Percentiles rank a stretch among this genome's conserved stretches.
Conservation (phyloP, 768 basidiomycete species). For the Pholiota conissans region DNA sequence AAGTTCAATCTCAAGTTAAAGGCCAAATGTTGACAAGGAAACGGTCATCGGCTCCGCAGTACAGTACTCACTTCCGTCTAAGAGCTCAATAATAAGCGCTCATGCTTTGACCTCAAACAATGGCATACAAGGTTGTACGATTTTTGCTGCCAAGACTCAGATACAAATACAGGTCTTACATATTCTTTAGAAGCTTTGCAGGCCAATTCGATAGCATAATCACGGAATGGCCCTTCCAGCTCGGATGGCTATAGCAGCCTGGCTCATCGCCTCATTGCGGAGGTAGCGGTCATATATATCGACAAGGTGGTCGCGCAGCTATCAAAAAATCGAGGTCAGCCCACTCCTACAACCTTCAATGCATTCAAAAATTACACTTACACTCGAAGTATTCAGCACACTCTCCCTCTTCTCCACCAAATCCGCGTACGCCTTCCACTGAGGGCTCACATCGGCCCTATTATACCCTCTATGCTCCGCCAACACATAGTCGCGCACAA, state of each 20-base stretch:
- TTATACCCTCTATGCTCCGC: conserved; percentile 49
- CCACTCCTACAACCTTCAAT: neutral
- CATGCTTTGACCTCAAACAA: too few species aligned
- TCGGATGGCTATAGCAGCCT: conserved; percentile 51
- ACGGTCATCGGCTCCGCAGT: too few species aligned
- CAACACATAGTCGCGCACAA: conserved; percentile 45
- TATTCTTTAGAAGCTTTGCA: too few species aligned
- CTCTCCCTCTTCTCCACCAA: conserved; percentile 43
- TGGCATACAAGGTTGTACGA: too few species aligned
- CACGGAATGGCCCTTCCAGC: conserved; percentile 43
- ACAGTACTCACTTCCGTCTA: too few species aligned
- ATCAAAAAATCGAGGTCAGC: neutral
- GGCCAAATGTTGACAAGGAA: too few species aligned
- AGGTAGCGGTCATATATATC: conserved; percentile 57
- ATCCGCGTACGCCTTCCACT: conserved; percentile 47
- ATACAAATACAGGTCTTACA: too few species aligned
- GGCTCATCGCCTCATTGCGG: conserved; percentile 55
- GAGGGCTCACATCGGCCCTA: conserved; percentile 38
- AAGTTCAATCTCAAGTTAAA: too few species aligned
- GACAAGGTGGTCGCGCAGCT: conserved; percentile 36
- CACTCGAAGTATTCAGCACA: conserved; percentile 45
- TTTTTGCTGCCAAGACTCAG: too few species aligned
- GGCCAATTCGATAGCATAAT: too few species aligned
- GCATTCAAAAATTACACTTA: conserved; percentile 17
- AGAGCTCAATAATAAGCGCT: too few species aligned